Percentiles rank a stretch among this genome's conserved stretches.
Evolutionary conservation across 1,284 basidiomycete genomes (phyloP).

Genomic region (Tylopilus sp.): DNA sequence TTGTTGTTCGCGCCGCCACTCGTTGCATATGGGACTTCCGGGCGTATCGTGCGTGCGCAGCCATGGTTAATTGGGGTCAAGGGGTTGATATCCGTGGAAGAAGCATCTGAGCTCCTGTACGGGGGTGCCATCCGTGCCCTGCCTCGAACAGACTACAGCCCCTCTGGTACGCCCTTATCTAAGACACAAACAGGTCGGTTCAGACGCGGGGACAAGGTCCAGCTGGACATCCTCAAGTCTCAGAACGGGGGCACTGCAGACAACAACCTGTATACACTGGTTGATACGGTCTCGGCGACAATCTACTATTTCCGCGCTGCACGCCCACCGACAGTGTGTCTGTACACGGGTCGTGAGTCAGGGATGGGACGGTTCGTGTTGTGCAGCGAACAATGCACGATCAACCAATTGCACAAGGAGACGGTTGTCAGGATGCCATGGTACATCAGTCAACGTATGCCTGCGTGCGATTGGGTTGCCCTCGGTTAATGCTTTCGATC

Average conservation of each 20-base stretch:
- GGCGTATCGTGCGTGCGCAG: conserved; percentile 30
- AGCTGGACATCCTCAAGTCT: conserved; percentile 9
- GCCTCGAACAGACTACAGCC: conserved; percentile 31
- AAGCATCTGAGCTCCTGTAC: conserved; percentile 29
- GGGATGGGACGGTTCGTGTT: conserved; percentile 17
- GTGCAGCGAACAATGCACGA: background rate
- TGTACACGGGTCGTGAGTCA: conserved; percentile 35
- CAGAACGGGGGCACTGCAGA: background rate
- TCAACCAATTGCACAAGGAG: background rate
- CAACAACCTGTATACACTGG: conserved; percentile 34
- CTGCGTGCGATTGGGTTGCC: background rate
- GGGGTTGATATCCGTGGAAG: conserved; percentile 37
- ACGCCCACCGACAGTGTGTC: conserved; percentile 38
- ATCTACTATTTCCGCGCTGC: conserved; percentile 39
- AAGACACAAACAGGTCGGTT: conserved; percentile 14
- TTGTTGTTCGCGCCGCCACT: conserved; percentile 28
- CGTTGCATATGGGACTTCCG: conserved; percentile 33
- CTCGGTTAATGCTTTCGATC: background rate
- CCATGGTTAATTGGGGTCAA: conserved; percentile 41
- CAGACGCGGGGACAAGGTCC: conserved; percentile 27
- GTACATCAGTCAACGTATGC: background rate
- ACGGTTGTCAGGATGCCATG: background rate
- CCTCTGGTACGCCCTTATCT: conserved; percentile 34
- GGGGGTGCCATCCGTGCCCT: conserved; percentile 19
- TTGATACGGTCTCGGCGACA: conserved; percentile 38